Percentiles rank a stretch among this genome's conserved stretches.
phyloP scores from a whole-genome alignment of 225 moss, liverwort and hornwort species.

The Anthoceros angustus region DNA sequence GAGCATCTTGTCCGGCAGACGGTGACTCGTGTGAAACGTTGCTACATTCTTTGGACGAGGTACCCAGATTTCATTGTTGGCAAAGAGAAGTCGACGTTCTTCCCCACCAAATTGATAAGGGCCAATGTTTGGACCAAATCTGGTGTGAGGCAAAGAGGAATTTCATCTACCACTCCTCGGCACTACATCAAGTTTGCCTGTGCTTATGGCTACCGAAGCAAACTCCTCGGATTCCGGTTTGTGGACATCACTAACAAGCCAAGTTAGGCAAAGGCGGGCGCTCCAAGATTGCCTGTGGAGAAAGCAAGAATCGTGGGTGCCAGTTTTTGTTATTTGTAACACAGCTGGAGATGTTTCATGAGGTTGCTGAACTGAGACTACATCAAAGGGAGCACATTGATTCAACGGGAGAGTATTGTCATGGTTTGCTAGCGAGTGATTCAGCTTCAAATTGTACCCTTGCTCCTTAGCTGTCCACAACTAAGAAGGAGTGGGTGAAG shows the following conservation, averaged over 20 bases:
- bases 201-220: constrained; percentile 1
- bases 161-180: background rate
- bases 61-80: background rate
- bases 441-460: background rate
- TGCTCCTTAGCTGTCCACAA: background rate
- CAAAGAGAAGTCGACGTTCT: background rate
- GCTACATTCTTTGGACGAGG: background rate
- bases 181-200: background rate
- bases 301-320: background rate
- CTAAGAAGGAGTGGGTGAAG: background rate
- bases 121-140: background rate
- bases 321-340: background rate
- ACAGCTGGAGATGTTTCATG: background rate
- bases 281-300: background rate
- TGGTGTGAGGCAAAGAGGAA: background rate
- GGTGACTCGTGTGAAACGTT: background rate
- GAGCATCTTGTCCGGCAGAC: background rate
- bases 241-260: background rate
- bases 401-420: background rate
- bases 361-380: background rate
- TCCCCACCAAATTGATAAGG: background rate
- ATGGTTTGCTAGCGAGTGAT: background rate
- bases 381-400: background rate
- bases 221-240: background rate
- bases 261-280: background rate